A percentile compares a stretch with the other conserved stretches of the same genome.
Evolutionary conservation across 441 rosid species (phyloP).

Genomic region (Populus hybrid): DNA sequence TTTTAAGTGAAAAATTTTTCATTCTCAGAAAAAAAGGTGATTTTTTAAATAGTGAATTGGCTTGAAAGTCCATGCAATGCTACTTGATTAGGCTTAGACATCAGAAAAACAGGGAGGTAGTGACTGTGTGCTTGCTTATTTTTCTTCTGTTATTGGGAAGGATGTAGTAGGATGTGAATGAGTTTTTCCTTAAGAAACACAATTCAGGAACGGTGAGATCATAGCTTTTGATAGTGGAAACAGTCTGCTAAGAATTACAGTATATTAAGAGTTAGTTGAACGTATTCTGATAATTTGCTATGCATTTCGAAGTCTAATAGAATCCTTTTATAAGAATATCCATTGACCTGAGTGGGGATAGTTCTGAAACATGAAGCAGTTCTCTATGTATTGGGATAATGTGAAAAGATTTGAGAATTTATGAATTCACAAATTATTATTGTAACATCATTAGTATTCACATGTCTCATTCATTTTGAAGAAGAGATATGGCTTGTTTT

Average conservation of each 20-base stretch:
- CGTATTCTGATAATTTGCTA: not conserved
- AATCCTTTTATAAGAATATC: not conserved
- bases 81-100: not conserved
- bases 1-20: not conserved
- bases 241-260: not conserved
- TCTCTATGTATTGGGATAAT: not conserved
- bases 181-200: not conserved
- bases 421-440: not conserved
- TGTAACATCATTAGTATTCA: not conserved
- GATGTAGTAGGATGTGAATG: not conserved
- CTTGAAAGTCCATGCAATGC: not conserved
- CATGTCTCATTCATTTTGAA: not conserved
- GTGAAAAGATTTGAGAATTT: not conserved
- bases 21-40: not conserved
- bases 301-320: not conserved
- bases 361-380: not conserved
- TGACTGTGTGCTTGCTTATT: not conserved
- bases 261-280: not conserved
- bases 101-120: not conserved
- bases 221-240: not conserved
- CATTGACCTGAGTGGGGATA: constrained; percentile 4
- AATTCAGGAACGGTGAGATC: not conserved
- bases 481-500: not conserved
- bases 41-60: not conserved
- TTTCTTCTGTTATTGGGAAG: constrained; percentile 6